Evolutionary conservation across 345 rosid species (phyloP), one percentile per base, ranked within the genome.

Genomic region (Iberis pinnata): DNA sequence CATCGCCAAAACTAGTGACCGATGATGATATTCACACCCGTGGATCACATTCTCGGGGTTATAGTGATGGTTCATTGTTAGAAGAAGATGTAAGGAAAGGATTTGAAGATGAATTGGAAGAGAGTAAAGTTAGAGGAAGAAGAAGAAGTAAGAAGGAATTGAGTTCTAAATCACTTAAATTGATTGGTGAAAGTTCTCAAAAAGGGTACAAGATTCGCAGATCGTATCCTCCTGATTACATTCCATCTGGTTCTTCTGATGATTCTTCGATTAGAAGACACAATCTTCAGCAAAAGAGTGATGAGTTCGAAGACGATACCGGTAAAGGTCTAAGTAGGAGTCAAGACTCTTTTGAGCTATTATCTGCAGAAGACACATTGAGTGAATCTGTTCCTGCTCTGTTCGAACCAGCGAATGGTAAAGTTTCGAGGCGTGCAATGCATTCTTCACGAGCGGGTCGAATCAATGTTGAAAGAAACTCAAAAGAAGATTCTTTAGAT

Each of bases 41-140:
- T 37, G 47, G 13, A 27, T 36, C 47, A 12, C 68, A 61, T 68
- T 68, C 73, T 49, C 58, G 68, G 31, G 63, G 49, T 56, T 61
- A 48, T 39, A 68, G 73, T 26, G 63, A 61, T 43, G 63, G 59
- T 43, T 61, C 63, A 1, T n/a, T 68, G 39, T 18, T 69, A 18
- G 54, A 61, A 24, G 63, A 61, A 1, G 47, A 49, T 35, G 58
- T 32, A 35, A 61, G 58, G 41, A n/a, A 9, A 0, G 47, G 12
- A 0, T 41, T 42, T 43, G 67, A 68, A 18, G 40, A 54, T 55
- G 72, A 61, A 6, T 2, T 47, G 5, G 71, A 58, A 3, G 49
- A 31, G 37, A 40, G 43, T 12, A 32, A 44, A 16, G 14, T 45
- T 12, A 44, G 43, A 58, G 49, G 20, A 16, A 54, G 61, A 47